Evolutionary conservation across 495 filamentous ascomycete species (phyloP).

Genomic region (Penicillium maclennaniae): DNA sequence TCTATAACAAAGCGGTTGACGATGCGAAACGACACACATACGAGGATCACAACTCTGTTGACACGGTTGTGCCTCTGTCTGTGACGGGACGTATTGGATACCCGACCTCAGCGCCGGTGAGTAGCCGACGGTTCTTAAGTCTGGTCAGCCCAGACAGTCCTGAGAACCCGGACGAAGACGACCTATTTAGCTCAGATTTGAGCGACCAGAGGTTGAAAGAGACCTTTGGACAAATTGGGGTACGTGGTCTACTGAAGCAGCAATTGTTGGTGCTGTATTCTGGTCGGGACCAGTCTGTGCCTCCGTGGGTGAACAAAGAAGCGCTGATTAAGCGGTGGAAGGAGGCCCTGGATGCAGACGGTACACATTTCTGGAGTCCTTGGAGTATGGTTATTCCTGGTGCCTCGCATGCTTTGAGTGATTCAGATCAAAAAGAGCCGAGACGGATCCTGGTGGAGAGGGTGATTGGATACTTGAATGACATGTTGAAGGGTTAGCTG

Average conservation of each 20-base stretch:
- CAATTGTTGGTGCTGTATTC: slow-evolving; percentile 55
- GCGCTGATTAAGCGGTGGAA: slow-evolving; percentile 60
- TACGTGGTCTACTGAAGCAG: slow-evolving; percentile 48
- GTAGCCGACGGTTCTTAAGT: slow-evolving; percentile 60
- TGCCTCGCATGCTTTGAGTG: slow-evolving; percentile 46
- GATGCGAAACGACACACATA: slow-evolving; percentile 22
- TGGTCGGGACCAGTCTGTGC: slow-evolving; percentile 68
- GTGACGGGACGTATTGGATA: slow-evolving; percentile 36
- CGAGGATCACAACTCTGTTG: slow-evolving; percentile 21
- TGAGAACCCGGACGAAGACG: slow-evolving; percentile 64
- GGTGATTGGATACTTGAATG: slow-evolving; percentile 31
- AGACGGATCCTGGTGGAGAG: slow-evolving; percentile 32
- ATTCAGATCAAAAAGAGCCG: slow-evolving; percentile 43
- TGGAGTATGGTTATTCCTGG: slow-evolving; percentile 40
- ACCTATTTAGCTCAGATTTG: slow-evolving; percentile 81
- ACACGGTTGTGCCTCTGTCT: slow-evolving; percentile 33
- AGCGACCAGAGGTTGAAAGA: slow-evolving; percentile 48
- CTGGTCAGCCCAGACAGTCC: slow-evolving; percentile 53
- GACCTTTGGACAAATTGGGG: slow-evolving; percentile 61
- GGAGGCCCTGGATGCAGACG: slow-evolving; percentile 45
- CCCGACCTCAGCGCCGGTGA: slow-evolving; percentile 49
- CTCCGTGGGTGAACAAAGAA: slow-evolving; percentile 58
- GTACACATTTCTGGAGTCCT: slow-evolving; percentile 33
- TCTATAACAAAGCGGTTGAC: slow-evolving; percentile 29
- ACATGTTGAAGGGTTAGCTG: slow-evolving; percentile 16